Conservation (phyloP, 768 basidiomycete species). For the Lentinula edodes region DNA sequence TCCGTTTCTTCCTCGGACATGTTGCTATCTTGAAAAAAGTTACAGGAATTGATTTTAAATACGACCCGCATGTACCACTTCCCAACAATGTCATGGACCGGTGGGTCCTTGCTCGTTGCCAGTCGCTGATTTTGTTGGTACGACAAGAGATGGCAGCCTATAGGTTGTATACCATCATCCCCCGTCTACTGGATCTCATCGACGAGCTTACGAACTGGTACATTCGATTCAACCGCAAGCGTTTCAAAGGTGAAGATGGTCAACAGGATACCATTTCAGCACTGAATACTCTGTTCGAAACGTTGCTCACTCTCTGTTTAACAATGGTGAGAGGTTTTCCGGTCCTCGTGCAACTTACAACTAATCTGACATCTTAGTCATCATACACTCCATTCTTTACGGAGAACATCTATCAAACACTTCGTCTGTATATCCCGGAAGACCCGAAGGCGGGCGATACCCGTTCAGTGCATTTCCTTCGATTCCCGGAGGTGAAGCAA, state of each 20-base stretch:
- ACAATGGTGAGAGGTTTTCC: constrained; percentile 69
- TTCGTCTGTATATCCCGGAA: constrained; percentile 80
- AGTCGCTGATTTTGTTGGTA: constrained; percentile 90
- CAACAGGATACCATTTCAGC: constrained; percentile 82
- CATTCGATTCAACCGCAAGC: constrained; percentile 95
- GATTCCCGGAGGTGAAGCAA: constrained; percentile 89
- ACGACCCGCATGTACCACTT: constrained; percentile 79
- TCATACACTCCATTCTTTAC: constrained; percentile 98
- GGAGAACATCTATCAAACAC: constrained; percentile 91
- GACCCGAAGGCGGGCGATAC: constrained; percentile 67
- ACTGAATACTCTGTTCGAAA: constrained; percentile 93
- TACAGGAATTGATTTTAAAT: constrained; percentile 70
- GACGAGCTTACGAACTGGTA: constrained; percentile 99
- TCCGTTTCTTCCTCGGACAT: constrained; percentile 99
- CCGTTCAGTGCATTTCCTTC: constrained; percentile 92
- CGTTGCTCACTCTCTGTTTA: constrained; percentile 87
- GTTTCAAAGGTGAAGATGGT: constrained; percentile 93
- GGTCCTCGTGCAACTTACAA: neutral
- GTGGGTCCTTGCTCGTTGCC: constrained; percentile 98
- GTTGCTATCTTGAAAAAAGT: constrained; percentile 82
- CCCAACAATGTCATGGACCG: constrained; percentile 96
- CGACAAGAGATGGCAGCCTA: constrained; percentile 96
- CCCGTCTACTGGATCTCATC: constrained; percentile 85
- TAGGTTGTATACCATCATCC: constrained; percentile 94
- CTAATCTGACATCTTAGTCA: constrained; percentile 38